phyloP scores from a whole-genome alignment of 768 basidiomycete species.

The Tubosaeta brunneosetosa region DNA sequence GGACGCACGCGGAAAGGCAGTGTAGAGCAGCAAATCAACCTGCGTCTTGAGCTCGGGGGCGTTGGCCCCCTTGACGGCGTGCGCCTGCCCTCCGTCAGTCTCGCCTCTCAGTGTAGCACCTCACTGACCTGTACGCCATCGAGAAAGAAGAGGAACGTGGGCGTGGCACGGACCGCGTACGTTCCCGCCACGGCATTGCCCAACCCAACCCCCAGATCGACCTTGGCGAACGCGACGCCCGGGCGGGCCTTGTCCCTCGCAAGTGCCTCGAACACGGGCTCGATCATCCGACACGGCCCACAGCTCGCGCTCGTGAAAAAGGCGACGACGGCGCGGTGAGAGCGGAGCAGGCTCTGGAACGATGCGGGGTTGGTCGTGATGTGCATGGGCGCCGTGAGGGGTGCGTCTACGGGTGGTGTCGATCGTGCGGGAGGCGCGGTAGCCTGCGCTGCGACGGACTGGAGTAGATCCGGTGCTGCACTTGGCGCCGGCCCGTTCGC shows the following conservation, averaged over 20 bases:
- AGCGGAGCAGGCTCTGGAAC: conserved; percentile 58
- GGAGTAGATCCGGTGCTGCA: conserved; percentile 25
- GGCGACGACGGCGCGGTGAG: conserved; percentile 69
- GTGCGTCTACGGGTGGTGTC: conserved; percentile 35
- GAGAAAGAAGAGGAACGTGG: conserved; percentile 86
- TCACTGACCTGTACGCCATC: conserved; percentile 62
- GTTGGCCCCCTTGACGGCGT: conserved; percentile 72
- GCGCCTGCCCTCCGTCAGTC: conserved; percentile 37
- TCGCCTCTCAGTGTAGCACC: neutral
- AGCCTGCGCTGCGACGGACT: conserved; percentile 50
- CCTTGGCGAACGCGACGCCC: conserved; percentile 70
- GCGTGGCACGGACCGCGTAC: conserved; percentile 71
- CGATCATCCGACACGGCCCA: conserved; percentile 77
- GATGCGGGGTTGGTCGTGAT: conserved; percentile 71
- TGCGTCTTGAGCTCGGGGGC: conserved; percentile 65
- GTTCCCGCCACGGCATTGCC: conserved; percentile 55
- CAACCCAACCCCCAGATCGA: conserved; percentile 72
- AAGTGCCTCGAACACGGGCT: conserved; percentile 76
- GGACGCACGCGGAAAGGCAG: conserved; percentile 74
- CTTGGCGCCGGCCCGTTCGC: too few relatives aligned
- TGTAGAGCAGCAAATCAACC: conserved; percentile 67
- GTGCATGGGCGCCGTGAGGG: conserved; percentile 60
- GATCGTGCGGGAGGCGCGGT: conserved; percentile 12
- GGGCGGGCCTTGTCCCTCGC: conserved; percentile 56
- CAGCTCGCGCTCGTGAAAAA: conserved; percentile 80